Base-by-base conservation (phyloP, 441 rosid genomes). In the Gossypium trilobum region DNA sequence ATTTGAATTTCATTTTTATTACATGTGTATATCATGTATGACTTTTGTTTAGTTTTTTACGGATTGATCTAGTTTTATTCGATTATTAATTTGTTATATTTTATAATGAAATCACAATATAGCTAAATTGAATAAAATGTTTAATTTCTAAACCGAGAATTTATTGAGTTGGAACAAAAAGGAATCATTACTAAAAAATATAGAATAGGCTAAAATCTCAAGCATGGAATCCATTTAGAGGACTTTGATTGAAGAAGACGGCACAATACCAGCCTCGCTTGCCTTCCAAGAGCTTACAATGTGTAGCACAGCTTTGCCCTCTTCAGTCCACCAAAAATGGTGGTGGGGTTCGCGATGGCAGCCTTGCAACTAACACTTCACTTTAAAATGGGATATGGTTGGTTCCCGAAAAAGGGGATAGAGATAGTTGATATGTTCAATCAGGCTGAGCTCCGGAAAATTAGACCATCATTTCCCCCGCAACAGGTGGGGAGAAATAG, bases 241-340 rank as follows among this genome's bases (percentile, higher is more conserved):
- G 33, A 33, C 9, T 6, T 33, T 17, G 52, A 64, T 10, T 42
- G 54, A 64, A 42, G 69, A 64, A 20, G 23, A 25, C 69, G 13
- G 31, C 54, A 64, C 52, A 64, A 29, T 11, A 14, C 17, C 31
- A 42, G 54, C 52, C 29, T 59, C 31, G 73, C 80, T 64, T 77
- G 76, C 76, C 73, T 72, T 77, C 20, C 7, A 72, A 66, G 76
- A 55, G 50, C 76, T 33, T 60, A 5, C 64, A 44, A 1, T 55
- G 52, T n/a, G 4, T 23, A 36, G 52, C 51, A 8, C 29, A 10
- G 6, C 13, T 8, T 31, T 16, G 46, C 67, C 23, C n/a, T 1
- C 7, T 3, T n/a, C 55, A n/a, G 55, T 50, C 55, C 55, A 14
- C 20, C 55, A 14, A 50, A 50, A n/a, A 20, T 27, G 27, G 20